Evolutionary conservation across 2,329 filamentous ascomycete species (phyloP).

Genomic region (Aspergillus sp.): DNA sequence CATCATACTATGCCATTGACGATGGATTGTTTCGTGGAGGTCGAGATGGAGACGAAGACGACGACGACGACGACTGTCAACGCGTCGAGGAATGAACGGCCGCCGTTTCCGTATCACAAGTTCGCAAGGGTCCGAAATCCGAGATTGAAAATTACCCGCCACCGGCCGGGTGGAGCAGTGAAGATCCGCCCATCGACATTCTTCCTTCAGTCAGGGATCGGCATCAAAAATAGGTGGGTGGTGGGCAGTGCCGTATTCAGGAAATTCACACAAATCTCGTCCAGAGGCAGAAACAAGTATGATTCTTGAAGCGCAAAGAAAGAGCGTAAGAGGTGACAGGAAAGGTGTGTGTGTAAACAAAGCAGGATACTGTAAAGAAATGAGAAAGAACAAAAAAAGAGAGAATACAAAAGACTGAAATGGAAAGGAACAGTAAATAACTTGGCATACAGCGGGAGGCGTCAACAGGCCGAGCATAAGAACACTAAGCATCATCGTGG

Average conservation of each 20-base stretch:
- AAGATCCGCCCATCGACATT: slow-evolving; percentile 15
- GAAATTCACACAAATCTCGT: background rate
- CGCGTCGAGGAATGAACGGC: background rate
- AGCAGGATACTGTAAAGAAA: background rate
- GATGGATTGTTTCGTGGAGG: too few relatives aligned
- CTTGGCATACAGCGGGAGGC: slow-evolving; percentile 11
- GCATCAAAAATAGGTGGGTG: slow-evolving; percentile 10
- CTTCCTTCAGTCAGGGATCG: slow-evolving; percentile 21
- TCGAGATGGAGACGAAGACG: background rate
- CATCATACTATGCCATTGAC: background rate
- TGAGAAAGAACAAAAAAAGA: background rate
- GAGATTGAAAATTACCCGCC: slow-evolving; percentile 19
- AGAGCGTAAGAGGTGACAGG: background rate
- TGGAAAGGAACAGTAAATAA: background rate
- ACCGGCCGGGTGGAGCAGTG: slow-evolving; percentile 7
- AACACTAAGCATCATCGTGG: background rate
- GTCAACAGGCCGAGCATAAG: slow-evolving; percentile 9
- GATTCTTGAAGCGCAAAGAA: slow-evolving; percentile 5
- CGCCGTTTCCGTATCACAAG: background rate
- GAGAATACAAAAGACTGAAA: background rate
- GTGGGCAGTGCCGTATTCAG: background rate
- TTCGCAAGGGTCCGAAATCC: slow-evolving; percentile 4
- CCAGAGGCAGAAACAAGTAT: background rate
- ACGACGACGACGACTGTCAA: background rate
- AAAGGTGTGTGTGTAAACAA: background rate